Evolutionary conservation across 139 green algal species (phyloP).

Genomic region (Asterochloris erici): DNA sequence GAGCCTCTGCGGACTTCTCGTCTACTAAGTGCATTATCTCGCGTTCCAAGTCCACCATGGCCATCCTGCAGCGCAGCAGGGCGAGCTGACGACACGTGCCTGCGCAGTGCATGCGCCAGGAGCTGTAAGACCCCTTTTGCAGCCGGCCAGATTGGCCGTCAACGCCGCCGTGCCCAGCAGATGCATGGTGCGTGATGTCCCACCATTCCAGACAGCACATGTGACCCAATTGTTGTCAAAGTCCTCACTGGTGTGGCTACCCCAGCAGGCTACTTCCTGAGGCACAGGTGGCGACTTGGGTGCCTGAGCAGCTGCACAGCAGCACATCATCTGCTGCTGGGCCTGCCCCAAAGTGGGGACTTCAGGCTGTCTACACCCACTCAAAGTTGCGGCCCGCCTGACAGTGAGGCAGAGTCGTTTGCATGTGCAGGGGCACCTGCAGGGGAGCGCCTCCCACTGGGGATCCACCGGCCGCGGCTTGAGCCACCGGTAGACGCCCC

Average conservation of each 20-base stretch:
- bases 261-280: neutral
- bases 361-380: neutral
- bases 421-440: constrained; percentile 20
- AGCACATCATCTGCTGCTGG: neutral
- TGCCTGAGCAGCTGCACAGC: neutral
- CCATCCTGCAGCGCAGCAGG: constrained; percentile 41
- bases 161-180: neutral
- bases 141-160: neutral
- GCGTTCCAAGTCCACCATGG: constrained; percentile 56
- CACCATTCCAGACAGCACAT: neutral
- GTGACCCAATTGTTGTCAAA: neutral
- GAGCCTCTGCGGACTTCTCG: constrained; percentile 21
- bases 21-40: constrained; percentile 33
- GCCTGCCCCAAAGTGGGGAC: neutral
- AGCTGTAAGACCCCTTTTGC: neutral
- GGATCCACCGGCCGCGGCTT: constrained; percentile 54
- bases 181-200: neutral
- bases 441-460: constrained; percentile 50
- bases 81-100: neutral
- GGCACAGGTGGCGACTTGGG: neutral
- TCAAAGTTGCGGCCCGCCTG: neutral
- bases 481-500: constrained; percentile 32
- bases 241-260: neutral
- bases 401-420: neutral
- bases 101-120: neutral